Evolutionary conservation across 2,329 filamentous ascomycete genomes (phyloP).

Genomic region (Neofusicoccum ribis): DNA sequence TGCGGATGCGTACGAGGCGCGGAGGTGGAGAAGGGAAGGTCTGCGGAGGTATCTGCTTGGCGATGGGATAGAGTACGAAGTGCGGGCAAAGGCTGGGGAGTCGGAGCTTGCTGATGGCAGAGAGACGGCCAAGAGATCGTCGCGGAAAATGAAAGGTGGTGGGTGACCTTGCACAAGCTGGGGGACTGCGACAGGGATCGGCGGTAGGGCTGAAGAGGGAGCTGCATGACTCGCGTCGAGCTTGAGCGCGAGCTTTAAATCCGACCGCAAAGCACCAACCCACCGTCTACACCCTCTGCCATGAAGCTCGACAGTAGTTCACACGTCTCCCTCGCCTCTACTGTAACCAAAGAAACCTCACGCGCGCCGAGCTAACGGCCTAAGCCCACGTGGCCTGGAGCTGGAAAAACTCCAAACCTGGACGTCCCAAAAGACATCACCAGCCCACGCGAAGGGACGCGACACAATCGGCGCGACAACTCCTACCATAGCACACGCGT

Average conservation of each 20-base stretch:
- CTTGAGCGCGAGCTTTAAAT: background rate
- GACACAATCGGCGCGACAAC: too few species aligned
- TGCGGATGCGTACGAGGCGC: background rate
- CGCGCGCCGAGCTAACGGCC: too few species aligned
- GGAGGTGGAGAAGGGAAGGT: background rate
- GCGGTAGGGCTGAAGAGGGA: conserved; percentile 19
- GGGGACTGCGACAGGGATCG: conserved; percentile 1
- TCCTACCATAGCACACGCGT: background rate
- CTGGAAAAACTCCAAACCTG: too few species aligned
- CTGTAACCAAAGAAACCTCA: too few species aligned
- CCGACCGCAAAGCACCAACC: background rate
- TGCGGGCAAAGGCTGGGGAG: too few species aligned
- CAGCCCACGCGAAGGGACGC: too few species aligned
- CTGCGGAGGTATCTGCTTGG: background rate
- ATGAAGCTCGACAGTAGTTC: background rate
- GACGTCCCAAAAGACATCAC: too few species aligned
- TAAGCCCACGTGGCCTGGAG: too few species aligned
- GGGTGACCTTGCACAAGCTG: background rate
- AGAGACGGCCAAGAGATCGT: too few species aligned
- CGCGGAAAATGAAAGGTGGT: background rate
- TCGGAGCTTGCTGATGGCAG: too few species aligned
- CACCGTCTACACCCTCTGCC: background rate
- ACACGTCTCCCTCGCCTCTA: too few species aligned
- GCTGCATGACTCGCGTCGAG: conserved; percentile 13
- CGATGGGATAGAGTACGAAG: too few species aligned